Evolutionary conservation across 2,329 filamentous ascomycete genomes (phyloP), one percentile per base, ranked within the genome.

Genomic region (Drechslera avenae): DNA sequence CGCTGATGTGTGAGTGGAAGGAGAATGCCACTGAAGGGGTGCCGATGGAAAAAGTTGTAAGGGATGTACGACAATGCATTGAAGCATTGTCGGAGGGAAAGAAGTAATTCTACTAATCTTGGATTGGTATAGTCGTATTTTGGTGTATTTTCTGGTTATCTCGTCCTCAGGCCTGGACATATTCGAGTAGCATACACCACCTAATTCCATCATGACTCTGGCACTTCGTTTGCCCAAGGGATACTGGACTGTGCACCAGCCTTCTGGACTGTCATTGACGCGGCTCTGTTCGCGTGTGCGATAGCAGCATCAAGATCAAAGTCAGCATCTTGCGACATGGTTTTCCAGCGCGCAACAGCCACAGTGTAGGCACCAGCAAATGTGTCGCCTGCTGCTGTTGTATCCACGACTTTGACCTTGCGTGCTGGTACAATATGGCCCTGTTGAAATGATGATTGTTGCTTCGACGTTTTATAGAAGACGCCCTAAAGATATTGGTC

Each of bases 301-400:
- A 89, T 81, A 0, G 87, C 85, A 1, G 79, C 77, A 51, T 82
- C 82, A 36, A 88, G 74, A 23, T 78, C 74, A 39, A 79, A 78
- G 5, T 68, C 68, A 14, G 77, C 69, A 14, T 73, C 70, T 9
- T 69, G 67, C 10, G 76, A 70, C 19, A 73, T 73, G 52, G 74
- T 71, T 52, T 77, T 79, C 32, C 66, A 71, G 17, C 63, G 63
- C 9, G 90, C 89, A 23, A 88, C 82, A 50, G 86, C 83, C 19
- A 94, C 83, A 2, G 90, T 89, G 71, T 96, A 96, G 17, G 85
- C 88, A 2, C 94, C 93, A 4, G 95, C 90, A 75, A 97, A 97
- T 0, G 93, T 97, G 72, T 97, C 93, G 0, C 93, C 93, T 4
- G 94, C 94, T 1, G 89, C 93, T 6, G 93, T 97, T 1, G 93